A percentile compares a stretch with the other conserved stretches of the same genome.
These are phyloP conservation scores for Sporothrix brunneoviolacea DNA, from an alignment of 2,329 filamentous ascomycete species.

Conservation along the genomic window DNA sequence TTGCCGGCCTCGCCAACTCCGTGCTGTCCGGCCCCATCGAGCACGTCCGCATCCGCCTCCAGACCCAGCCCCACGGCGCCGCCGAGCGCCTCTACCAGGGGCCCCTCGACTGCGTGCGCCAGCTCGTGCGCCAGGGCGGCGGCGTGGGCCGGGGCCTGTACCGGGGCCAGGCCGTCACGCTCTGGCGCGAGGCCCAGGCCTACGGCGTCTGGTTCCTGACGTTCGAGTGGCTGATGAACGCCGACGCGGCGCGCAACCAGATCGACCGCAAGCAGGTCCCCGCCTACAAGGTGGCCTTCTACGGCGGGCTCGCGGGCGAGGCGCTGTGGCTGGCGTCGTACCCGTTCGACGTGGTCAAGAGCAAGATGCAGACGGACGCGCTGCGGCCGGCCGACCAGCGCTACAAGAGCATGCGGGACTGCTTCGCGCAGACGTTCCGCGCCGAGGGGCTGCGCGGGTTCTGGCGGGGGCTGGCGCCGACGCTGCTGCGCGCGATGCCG, in stretches of 20 bases:
- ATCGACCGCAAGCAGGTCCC: slow-evolving; percentile 71
- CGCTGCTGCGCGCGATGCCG: slow-evolving; percentile 89
- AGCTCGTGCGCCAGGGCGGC: slow-evolving; percentile 61
- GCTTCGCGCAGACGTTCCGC: slow-evolving; percentile 75
- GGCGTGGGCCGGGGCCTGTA: slow-evolving; percentile 71
- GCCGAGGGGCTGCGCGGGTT: slow-evolving; percentile 75
- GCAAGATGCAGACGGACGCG: slow-evolving; percentile 98
- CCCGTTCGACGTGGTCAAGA: slow-evolving; percentile 96
- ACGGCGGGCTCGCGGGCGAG: slow-evolving; percentile 90
- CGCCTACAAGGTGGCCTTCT: slow-evolving; percentile 79
- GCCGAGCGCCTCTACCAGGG: slow-evolving; percentile 66
- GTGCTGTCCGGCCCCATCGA: slow-evolving; percentile 88
- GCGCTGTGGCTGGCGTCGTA: slow-evolving; percentile 90
- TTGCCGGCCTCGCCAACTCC: slow-evolving; percentile 86
- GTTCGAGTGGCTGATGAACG: slow-evolving; percentile 95
- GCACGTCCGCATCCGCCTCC: slow-evolving; percentile 90
- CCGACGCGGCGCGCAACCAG: slow-evolving; percentile 71
- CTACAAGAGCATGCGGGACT: slow-evolving; percentile 80
- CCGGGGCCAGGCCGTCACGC: slow-evolving; percentile 78
- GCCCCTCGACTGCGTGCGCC: slow-evolving; percentile 83
- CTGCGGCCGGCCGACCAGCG: slow-evolving; percentile 60
- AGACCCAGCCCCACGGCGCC: slow-evolving; percentile 89
- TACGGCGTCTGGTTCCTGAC: slow-evolving; percentile 94
- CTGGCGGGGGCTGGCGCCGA: slow-evolving; percentile 91
- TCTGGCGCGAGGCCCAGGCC: slow-evolving; percentile 83